A percentile compares a stretch with the other conserved stretches of the same genome.
These are phyloP conservation scores for Metschnikowia borealis DNA, from an alignment of 805 yeast genomes.

Conservation along the genomic window DNA sequence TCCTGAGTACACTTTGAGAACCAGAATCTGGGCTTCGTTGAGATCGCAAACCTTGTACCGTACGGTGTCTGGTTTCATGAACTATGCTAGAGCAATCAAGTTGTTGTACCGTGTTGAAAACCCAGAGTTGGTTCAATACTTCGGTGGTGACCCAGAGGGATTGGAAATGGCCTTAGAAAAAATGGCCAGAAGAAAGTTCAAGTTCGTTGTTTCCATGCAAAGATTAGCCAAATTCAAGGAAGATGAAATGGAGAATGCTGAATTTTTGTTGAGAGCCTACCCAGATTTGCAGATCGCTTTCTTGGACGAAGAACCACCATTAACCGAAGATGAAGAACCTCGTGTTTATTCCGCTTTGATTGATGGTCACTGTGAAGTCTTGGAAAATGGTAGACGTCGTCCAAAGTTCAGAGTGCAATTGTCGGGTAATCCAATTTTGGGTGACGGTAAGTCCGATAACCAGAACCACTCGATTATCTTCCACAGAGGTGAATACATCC, in stretches of 20 bases:
- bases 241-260: conserved; percentile 58
- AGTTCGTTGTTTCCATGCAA: conserved; percentile 65
- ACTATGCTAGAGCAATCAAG: conserved; percentile 45
- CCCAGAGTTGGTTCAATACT: conserved; percentile 81
- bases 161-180: conserved; percentile 87
- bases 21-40: conserved; percentile 47
- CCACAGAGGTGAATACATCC: conserved; percentile 77
- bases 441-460: conserved; percentile 83
- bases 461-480: conserved; percentile 74
- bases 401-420: conserved; percentile 57
- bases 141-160: conserved; percentile 98
- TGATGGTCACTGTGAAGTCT: conserved; percentile 41
- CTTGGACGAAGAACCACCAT: conserved; percentile 53
- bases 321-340: conserved; percentile 47
- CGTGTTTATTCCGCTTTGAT: conserved; percentile 60
- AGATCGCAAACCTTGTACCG: conserved; percentile 46
- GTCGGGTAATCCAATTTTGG: conserved; percentile 78
- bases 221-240: conserved; percentile 48
- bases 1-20: conserved; percentile 45
- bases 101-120: conserved; percentile 46
- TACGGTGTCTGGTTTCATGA: conserved; percentile 46
- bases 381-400: conserved; percentile 52
- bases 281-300: conserved; percentile 66
- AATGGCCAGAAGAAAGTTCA: conserved; percentile 59
- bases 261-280: conserved; percentile 57